These are phyloP conservation scores for Pseudogymnoascus sp. DNA, from an alignment of 2,329 filamentous ascomycete genomes.

Conservation along the genomic window DNA sequence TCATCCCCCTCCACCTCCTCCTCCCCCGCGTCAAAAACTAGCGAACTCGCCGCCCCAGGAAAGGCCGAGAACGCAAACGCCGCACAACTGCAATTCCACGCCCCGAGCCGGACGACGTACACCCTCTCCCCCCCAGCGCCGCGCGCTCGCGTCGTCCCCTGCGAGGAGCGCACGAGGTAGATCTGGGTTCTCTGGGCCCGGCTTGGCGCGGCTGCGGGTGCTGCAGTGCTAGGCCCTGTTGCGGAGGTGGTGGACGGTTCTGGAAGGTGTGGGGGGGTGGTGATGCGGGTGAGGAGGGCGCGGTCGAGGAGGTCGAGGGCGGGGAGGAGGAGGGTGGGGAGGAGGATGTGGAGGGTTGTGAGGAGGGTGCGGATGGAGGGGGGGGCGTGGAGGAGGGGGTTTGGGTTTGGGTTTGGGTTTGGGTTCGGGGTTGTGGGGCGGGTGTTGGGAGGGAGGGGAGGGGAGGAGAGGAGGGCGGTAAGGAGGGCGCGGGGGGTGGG, in stretches of 20 bases:
- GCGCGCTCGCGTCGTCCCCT: constrained; percentile 21
- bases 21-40: background rate
- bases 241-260: constrained; percentile 10
- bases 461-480: constrained; percentile 23
- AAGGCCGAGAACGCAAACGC: constrained; percentile 72
- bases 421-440: constrained; percentile 20
- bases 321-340: constrained; percentile 69
- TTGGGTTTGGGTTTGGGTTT: too few relatives aligned
- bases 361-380: constrained; percentile 25
- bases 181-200: constrained; percentile 26
- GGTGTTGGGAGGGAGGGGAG: constrained; percentile 20
- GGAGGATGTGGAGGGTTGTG: constrained; percentile 46
- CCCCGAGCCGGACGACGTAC: constrained; percentile 64
- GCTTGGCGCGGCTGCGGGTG: background rate
- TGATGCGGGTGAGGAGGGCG: constrained; percentile 53
- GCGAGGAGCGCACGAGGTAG: constrained; percentile 59
- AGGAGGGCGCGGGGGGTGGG: constrained; percentile 23
- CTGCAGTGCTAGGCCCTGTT: background rate
- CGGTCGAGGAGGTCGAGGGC: constrained; percentile 84
- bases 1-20: constrained; percentile 14
- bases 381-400: constrained; percentile 18
- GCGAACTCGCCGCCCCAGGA: constrained; percentile 25
- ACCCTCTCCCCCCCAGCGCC: constrained; percentile 19
- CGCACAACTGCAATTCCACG: constrained; percentile 88
- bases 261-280: constrained; percentile 16